A percentile compares a stretch with the other conserved stretches of the same genome.
phyloP scores from a whole-genome alignment of 2,329 filamentous ascomycete species.

The Stemphylium lycopersici region DNA sequence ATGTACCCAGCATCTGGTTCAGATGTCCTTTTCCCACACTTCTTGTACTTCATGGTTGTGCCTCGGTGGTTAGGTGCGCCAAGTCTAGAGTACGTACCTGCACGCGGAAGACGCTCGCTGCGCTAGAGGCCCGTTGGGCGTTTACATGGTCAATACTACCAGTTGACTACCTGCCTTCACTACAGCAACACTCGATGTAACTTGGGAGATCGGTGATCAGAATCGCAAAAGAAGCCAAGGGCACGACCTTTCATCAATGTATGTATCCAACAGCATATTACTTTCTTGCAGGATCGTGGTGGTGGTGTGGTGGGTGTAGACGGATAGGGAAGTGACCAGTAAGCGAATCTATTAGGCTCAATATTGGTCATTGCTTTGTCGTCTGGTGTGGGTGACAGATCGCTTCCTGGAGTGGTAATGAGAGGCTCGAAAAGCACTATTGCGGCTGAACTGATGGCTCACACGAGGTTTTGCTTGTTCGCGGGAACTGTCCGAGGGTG shows the following conservation, averaged over 20 bases:
- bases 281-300: background rate
- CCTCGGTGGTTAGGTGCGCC: background rate
- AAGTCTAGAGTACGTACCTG: background rate
- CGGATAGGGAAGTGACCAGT: background rate
- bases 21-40: slow-evolving; percentile 4
- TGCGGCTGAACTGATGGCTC: background rate
- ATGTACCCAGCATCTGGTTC: background rate
- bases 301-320: background rate
- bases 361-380: slow-evolving; percentile 7
- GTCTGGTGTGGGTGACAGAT: slow-evolving; percentile 1
- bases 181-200: background rate
- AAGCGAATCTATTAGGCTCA: background rate
- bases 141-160: background rate
- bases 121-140: background rate
- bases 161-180: background rate
- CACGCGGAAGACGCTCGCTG: background rate
- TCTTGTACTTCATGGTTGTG: background rate
- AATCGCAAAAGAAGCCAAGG: background rate
- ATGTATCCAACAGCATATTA: background rate
- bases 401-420: background rate
- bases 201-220: background rate
- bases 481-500: background rate
- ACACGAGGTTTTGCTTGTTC: background rate
- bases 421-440: background rate
- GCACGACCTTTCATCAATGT: background rate